Conservation (phyloP, 495 filamentous ascomycete species). For the Penicillium angulare region DNA sequence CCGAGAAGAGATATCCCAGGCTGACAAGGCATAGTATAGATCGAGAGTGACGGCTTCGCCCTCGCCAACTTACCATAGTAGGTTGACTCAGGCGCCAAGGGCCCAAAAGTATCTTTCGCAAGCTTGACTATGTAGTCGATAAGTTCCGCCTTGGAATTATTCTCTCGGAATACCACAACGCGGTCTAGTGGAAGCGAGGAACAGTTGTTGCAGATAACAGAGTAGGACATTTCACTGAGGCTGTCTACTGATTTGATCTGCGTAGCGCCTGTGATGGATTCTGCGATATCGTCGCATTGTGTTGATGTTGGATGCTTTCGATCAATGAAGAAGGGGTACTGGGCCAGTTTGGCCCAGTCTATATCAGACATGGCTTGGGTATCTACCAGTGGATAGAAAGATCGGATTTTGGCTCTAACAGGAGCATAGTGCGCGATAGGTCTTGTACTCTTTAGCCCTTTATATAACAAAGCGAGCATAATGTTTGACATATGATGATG, state of each 20-base stretch:
- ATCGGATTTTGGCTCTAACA: too few species aligned
- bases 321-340: constrained; percentile 1
- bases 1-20: neutral
- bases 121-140: neutral
- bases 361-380: constrained; percentile 1
- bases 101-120: neutral
- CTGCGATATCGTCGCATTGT: neutral
- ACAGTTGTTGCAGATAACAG: constrained; percentile 2
- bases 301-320: neutral
- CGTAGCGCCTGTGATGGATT: neutral
- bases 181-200: neutral
- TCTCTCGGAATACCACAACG: neutral
- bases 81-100: neutral
- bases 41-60: neutral
- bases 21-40: constrained; percentile 1
- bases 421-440: too few species aligned
- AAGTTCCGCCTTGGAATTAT: neutral
- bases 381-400: too few species aligned
- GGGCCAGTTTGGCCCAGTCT: neutral
- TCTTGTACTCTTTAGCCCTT: too few species aligned
- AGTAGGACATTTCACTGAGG: neutral
- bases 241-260: neutral
- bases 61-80: neutral
- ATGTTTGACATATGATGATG: too few species aligned
- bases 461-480: too few species aligned